Evolutionary conservation across 495 filamentous ascomycete genomes (phyloP), one percentile per base, ranked within the genome.

Genomic region (Neurospora sp.): DNA sequence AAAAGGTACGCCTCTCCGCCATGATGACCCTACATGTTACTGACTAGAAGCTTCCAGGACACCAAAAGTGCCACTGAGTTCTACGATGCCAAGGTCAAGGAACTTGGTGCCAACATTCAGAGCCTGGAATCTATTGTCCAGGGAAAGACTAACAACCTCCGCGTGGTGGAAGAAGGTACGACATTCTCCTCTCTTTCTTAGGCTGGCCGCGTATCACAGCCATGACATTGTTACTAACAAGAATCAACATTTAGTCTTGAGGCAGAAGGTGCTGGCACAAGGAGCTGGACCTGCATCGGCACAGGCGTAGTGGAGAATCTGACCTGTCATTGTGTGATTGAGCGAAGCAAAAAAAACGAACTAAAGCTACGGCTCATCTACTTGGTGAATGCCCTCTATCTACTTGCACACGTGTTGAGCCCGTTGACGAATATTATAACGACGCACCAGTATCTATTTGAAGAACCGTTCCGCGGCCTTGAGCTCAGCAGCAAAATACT

Each of bases 61-160:
- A 86, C 90, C 5, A 88, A 88, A 69, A 92, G 92, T 74, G 96
- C 96, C 1, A 86, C 86, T 40, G 89, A 90, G 69, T 99, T 98
- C 77, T 99, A 99, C 79, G 87, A 91, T 20, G 85, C 82, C 31
- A 99, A 98, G 82, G 88, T 97, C 8, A 91, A 93, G 77, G 92
- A 92, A 48, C 77, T 99, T 69, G 90, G 88, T 31, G 82, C 82
- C 73, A 98, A 94, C 80, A 84, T 99, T 75, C 89, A 89, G 75
- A 94, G 94, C 73, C 83, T 99, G 70, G 96, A 98, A 84, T 88
- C 88, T 78, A 93, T 98, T 72, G 88, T 98, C 46, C 88, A 92
- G 78, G 89, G 86, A 46, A 99, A 98, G 85, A 91, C 90, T 70
- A 88, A 90, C 70, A 97, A 94, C 82, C 83, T 97, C 77, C 87